Percentiles rank a stretch among this genome's conserved stretches.
These are phyloP conservation scores for Rutstroemia sp. DNA, from an alignment of 2,329 filamentous ascomycete genomes.

Conservation along the genomic window DNA sequence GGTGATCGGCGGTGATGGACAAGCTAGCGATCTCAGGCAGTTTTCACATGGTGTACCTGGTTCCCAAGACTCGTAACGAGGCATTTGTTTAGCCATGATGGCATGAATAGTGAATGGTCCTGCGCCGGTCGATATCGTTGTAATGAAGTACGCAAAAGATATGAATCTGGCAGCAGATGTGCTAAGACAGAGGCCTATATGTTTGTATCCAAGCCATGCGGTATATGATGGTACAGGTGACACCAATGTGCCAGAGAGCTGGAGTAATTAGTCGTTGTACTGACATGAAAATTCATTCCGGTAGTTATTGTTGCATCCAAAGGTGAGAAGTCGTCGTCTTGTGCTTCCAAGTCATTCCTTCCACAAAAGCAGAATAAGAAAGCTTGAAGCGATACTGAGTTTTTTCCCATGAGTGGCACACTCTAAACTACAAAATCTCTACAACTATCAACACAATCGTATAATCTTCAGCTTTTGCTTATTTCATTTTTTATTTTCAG, in stretches of 20 bases:
- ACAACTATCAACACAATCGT: too few species aligned
- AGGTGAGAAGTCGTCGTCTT: too few species aligned
- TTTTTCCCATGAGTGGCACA: too few species aligned
- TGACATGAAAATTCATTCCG: neutral
- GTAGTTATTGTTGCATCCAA: neutral
- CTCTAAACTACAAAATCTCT: too few species aligned
- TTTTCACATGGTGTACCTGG: constrained; percentile 32
- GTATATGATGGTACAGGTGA: constrained; percentile 14
- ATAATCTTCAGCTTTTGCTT: too few species aligned
- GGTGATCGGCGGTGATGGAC: constrained; percentile 32
- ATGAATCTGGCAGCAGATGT: constrained; percentile 31
- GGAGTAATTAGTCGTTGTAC: constrained; percentile 13
- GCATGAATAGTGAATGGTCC: constrained; percentile 40
- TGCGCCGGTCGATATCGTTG: constrained; percentile 28
- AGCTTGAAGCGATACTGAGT: too few species aligned
- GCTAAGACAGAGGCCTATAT: constrained; percentile 39
- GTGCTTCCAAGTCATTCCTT: too few species aligned
- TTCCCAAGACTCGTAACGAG: constrained; percentile 36
- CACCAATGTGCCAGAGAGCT: constrained; percentile 14
- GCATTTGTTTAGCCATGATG: constrained; percentile 39
- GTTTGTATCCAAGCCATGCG: constrained; percentile 28
- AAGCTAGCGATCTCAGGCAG: constrained; percentile 25
- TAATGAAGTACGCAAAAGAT: constrained; percentile 36
- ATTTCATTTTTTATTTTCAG: too few species aligned
- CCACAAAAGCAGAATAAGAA: too few species aligned